Percentiles rank a stretch among this genome's conserved stretches.
Evolutionary conservation across 2,329 filamentous ascomycete genomes (phyloP).

Genomic region (Berkeleyomyces rouxiae): DNA sequence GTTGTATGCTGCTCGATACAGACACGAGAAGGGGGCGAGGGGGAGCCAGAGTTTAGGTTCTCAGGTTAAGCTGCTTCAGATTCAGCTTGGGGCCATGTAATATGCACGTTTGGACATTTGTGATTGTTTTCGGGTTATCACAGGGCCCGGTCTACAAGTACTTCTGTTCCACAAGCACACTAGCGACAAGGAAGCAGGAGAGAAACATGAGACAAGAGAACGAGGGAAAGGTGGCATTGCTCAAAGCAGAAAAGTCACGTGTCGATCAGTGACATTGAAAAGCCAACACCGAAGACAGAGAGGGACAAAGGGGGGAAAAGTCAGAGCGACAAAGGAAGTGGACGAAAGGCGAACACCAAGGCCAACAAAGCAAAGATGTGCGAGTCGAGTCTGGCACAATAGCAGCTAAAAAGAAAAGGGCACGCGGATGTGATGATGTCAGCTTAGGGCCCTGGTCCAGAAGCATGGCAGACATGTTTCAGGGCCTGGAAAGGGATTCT

Average conservation of each 20-base stretch:
- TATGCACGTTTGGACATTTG: slow-evolving; percentile 2
- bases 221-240: background rate
- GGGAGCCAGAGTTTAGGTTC: background rate
- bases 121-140: background rate
- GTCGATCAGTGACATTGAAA: background rate
- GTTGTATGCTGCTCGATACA: no score
- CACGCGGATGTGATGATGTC: background rate
- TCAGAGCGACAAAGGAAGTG: background rate
- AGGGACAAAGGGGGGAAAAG: background rate
- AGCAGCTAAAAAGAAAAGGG: background rate
- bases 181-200: background rate
- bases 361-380: background rate
- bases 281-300: background rate
- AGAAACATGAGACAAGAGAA: background rate
- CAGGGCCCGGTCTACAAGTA: background rate
- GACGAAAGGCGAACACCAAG: background rate
- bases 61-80: slow-evolving; percentile 1
- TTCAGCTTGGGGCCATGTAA: background rate
- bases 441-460: background rate
- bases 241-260: background rate
- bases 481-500: background rate
- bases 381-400: background rate
- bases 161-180: background rate
- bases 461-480: slow-evolving; percentile 1
- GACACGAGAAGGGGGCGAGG: no score